phyloP scores from a whole-genome alignment of 345 rosid genomes.

The Linum trigynum region DNA sequence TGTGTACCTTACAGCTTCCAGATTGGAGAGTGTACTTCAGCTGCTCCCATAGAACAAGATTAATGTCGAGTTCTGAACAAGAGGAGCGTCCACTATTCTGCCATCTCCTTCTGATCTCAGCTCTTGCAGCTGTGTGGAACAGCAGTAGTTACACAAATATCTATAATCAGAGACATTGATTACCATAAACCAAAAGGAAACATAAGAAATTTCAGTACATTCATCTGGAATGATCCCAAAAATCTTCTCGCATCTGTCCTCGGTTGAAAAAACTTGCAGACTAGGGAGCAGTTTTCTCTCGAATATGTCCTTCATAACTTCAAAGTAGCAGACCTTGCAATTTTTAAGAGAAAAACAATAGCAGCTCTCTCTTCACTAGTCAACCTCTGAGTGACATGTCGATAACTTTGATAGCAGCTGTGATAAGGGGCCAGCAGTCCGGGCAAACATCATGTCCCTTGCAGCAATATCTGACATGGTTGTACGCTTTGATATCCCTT shows the following conservation, averaged over 20 bases:
- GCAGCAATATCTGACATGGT: slow-evolving; percentile 87
- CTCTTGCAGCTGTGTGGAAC: slow-evolving; percentile 47
- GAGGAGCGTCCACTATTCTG: slow-evolving; percentile 46
- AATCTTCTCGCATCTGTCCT: slow-evolving; percentile 81
- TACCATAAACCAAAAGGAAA: background rate
- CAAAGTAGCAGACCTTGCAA: slow-evolving; percentile 75
- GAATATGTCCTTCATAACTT: slow-evolving; percentile 57
- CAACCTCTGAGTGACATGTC: slow-evolving; percentile 78
- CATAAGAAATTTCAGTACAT: slow-evolving; percentile 31
- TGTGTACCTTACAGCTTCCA: slow-evolving; percentile 57
- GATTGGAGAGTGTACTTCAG: slow-evolving; percentile 61
- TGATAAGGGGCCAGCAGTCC: slow-evolving; percentile 91
- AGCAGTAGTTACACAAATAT: slow-evolving; percentile 7
- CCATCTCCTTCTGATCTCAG: slow-evolving; percentile 82
- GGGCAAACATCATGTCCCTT: slow-evolving; percentile 87
- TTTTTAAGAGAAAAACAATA: background rate
- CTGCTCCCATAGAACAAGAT: slow-evolving; percentile 69
- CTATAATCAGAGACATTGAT: background rate
- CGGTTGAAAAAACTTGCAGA: slow-evolving; percentile 54
- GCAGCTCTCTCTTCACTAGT: slow-evolving; percentile 1
- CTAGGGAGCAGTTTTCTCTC: slow-evolving; percentile 58
- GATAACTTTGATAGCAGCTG: slow-evolving; percentile 75
- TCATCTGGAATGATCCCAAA: slow-evolving; percentile 78
- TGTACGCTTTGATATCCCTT: slow-evolving; percentile 91
- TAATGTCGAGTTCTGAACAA: slow-evolving; percentile 55